A percentile compares a stretch with the other conserved stretches of the same genome.
Evolutionary conservation across 768 basidiomycete genomes (phyloP).

Genomic region (Podaxis sp.): DNA sequence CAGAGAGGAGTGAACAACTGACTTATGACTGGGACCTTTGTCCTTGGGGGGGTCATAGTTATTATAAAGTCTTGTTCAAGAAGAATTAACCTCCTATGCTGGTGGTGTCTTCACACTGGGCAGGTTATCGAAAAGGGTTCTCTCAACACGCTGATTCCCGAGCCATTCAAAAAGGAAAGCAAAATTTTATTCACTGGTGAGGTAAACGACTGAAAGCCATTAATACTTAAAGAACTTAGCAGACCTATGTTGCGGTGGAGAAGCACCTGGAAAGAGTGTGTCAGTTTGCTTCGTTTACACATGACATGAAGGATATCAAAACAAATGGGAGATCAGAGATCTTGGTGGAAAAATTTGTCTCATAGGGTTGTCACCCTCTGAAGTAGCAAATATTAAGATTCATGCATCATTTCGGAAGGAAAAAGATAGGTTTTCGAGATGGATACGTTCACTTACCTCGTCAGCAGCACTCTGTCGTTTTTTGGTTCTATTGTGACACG

Average conservation of each 20-base stretch:
- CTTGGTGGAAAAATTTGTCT: constrained; percentile 75
- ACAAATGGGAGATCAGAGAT: constrained; percentile 59
- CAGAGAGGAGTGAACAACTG: constrained; percentile 23
- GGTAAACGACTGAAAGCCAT: background rate
- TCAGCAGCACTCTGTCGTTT: background rate
- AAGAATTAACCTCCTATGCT: too few relatives aligned
- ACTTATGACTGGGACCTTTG: constrained; percentile 67
- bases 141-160: background rate
- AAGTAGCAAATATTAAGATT: constrained; percentile 83
- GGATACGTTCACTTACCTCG: background rate
- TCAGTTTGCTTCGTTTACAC: background rate
- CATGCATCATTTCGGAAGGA: constrained; percentile 35
- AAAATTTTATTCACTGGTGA: background rate
- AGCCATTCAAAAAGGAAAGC: constrained; percentile 1
- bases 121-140: background rate
- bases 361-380: constrained; percentile 68
- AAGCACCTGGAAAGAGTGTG: background rate
- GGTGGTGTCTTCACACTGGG: background rate
- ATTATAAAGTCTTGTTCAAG: background rate
- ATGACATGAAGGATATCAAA: background rate
- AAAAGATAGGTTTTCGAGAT: background rate
- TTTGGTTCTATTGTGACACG: background rate
- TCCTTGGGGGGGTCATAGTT: constrained; percentile 7
- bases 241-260: background rate
- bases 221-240: background rate